A percentile compares a stretch with the other conserved stretches of the same genome.
Conservation (phyloP, 495 filamentous ascomycete genomes). For the Neurospora sp. region DNA sequence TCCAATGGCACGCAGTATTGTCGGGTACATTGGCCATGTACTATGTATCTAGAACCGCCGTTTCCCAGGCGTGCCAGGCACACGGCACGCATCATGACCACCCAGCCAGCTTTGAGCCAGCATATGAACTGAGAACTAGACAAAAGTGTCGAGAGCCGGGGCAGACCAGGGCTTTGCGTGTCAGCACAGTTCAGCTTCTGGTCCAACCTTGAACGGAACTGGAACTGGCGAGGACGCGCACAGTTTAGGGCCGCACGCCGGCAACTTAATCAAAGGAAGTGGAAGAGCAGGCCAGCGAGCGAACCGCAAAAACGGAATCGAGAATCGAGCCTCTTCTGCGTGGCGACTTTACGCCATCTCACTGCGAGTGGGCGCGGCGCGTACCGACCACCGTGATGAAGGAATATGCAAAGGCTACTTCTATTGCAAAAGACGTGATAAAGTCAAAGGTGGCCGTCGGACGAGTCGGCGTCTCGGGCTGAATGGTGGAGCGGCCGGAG, state of each 20-base stretch:
- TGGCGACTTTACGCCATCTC: neutral
- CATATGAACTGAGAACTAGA: neutral
- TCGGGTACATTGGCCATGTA: neutral
- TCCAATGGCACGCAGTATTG: neutral
- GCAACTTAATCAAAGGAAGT: neutral
- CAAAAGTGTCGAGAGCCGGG: neutral
- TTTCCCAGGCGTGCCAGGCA: neutral
- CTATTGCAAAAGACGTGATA: neutral
- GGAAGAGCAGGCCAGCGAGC: neutral
- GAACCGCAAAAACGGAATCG: neutral
- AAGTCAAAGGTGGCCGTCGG: neutral
- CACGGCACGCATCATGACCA: neutral
- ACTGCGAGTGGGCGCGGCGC: neutral
- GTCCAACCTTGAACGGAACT: neutral
- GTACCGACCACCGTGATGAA: neutral
- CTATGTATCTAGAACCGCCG: neutral
- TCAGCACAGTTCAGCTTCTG: neutral
- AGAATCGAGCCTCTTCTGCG: neutral
- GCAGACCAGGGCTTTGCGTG: neutral
- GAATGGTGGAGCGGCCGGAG: neutral
- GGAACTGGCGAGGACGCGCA: neutral
- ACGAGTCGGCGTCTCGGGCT: neutral
- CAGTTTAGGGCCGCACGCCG: neutral
- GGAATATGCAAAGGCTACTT: neutral
- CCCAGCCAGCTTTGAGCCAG: neutral